These are phyloP conservation scores for Phialophora chinensis DNA, from an alignment of 2,329 filamentous ascomycete species.

Conservation along the genomic window DNA sequence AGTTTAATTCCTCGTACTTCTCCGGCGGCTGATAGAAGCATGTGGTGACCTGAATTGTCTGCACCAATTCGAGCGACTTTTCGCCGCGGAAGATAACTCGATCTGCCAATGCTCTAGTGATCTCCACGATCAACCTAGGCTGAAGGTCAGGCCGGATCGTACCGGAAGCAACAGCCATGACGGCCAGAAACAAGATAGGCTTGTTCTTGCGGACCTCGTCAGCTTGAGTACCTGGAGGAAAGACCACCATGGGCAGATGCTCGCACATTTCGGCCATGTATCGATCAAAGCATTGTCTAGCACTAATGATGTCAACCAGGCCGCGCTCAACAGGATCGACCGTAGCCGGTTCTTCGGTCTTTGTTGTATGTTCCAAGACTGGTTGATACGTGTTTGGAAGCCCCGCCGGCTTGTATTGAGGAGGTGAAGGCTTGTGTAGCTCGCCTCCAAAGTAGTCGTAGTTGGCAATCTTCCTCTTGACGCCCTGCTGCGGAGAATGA, in stretches of 20 bases:
- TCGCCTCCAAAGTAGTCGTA: slow-evolving; percentile 39
- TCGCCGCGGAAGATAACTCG: slow-evolving; percentile 75
- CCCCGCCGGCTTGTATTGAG: slow-evolving; percentile 25
- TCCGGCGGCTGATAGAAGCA: slow-evolving; percentile 87
- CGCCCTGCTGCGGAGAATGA: slow-evolving; percentile 31
- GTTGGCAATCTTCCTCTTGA: slow-evolving; percentile 37
- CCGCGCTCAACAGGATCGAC: slow-evolving; percentile 57
- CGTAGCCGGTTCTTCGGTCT: slow-evolving; percentile 38
- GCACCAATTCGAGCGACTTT: slow-evolving; percentile 82
- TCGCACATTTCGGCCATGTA: slow-evolving; percentile 62
- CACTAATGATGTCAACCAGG: slow-evolving; percentile 59
- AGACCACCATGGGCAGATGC: slow-evolving; percentile 64
- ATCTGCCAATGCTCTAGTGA: slow-evolving; percentile 76
- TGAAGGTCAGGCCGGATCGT: slow-evolving; percentile 63
- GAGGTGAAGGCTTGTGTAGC: slow-evolving; percentile 32
- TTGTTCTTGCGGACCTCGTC: slow-evolving; percentile 62
- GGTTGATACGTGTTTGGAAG: slow-evolving; percentile 22
- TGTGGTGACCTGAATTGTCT: slow-evolving; percentile 75
- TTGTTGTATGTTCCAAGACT: slow-evolving; percentile 22
- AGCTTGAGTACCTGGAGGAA: slow-evolving; percentile 61
- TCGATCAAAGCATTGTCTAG: slow-evolving; percentile 62
- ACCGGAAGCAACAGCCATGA: slow-evolving; percentile 61
- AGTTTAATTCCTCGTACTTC: slow-evolving; percentile 83
- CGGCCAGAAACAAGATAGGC: slow-evolving; percentile 64
- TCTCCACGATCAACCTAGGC: slow-evolving; percentile 67